phyloP scores from a whole-genome alignment of 345 rosid species.

The Euphorbia tirucalli region DNA sequence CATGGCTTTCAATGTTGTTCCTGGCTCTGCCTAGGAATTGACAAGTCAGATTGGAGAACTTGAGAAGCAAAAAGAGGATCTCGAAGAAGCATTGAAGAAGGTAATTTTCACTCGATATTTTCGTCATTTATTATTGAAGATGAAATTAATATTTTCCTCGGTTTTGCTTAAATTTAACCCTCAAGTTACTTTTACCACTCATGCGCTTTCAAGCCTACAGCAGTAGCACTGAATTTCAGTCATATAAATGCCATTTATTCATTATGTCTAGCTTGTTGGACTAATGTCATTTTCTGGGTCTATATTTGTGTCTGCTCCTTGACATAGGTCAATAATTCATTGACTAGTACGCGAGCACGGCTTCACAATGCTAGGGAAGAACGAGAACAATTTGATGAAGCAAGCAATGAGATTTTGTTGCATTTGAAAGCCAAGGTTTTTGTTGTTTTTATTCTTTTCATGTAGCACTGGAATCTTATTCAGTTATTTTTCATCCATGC shows the following conservation, averaged over 20 bases:
- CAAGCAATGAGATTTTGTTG: conserved; percentile 72
- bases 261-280: background rate
- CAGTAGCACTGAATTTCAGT: background rate
- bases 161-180: conserved; percentile 2
- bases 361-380: conserved; percentile 81
- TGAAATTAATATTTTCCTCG: background rate
- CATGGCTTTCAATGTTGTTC: background rate
- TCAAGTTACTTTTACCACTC: conserved; percentile 4
- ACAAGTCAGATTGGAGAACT: conserved; percentile 53
- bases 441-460: background rate
- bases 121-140: background rate
- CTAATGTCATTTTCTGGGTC: conserved; percentile 15
- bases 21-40: conserved; percentile 54
- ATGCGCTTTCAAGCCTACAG: background rate
- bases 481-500: conserved; percentile 2
- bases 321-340: conserved; percentile 61
- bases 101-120: conserved; percentile 19
- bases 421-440: conserved; percentile 77
- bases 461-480: background rate
- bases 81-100: conserved; percentile 71
- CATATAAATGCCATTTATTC: background rate
- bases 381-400: conserved; percentile 88
- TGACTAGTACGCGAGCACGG: conserved; percentile 55
- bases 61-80: conserved; percentile 66
- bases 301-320: conserved; percentile 14